Percentiles rank a stretch among this genome's conserved stretches.
These are phyloP conservation scores for Claviceps monticola DNA, from an alignment of 2,329 filamentous ascomycete genomes.

Conservation along the genomic window DNA sequence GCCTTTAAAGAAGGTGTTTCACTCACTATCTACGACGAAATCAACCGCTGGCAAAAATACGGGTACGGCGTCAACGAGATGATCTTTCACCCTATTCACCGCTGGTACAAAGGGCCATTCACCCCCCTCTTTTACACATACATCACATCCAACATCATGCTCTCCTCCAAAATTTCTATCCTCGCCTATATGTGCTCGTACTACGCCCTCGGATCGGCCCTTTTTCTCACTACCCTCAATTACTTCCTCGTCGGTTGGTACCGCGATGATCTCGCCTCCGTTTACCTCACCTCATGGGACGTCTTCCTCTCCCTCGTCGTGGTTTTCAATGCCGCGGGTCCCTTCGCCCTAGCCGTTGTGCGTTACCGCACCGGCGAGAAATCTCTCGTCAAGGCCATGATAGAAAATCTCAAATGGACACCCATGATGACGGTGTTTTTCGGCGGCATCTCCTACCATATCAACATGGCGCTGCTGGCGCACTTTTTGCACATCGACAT, in stretches of 20 bases:
- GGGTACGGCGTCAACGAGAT: conserved; percentile 60
- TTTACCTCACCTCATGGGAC: conserved; percentile 54
- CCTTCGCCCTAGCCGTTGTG: conserved; percentile 45
- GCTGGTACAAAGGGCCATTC: conserved; percentile 52
- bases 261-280: conserved; percentile 51
- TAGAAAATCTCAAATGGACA: conserved; percentile 46
- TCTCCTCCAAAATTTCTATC: conserved; percentile 57
- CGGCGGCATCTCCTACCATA: conserved; percentile 29
- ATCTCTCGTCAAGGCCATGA: conserved; percentile 26
- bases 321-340: conserved; percentile 50
- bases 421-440: conserved; percentile 36
- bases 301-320: conserved; percentile 49
- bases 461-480: conserved; percentile 25
- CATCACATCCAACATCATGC: conserved; percentile 44
- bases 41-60: conserved; percentile 61
- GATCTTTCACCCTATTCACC: conserved; percentile 51
- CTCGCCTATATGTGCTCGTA: conserved; percentile 59
- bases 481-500: conserved; percentile 30
- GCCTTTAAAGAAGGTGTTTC: conserved; percentile 65
- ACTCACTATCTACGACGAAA: conserved; percentile 58
- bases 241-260: conserved; percentile 62
- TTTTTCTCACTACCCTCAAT: conserved; percentile 53
- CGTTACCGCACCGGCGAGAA: conserved; percentile 47
- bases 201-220: conserved; percentile 55
- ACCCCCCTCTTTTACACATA: conserved; percentile 50